These are phyloP conservation scores for Myriosclerotinia scirpicola DNA, from an alignment of 2,329 filamentous ascomycete genomes.

Conservation along the genomic window DNA sequence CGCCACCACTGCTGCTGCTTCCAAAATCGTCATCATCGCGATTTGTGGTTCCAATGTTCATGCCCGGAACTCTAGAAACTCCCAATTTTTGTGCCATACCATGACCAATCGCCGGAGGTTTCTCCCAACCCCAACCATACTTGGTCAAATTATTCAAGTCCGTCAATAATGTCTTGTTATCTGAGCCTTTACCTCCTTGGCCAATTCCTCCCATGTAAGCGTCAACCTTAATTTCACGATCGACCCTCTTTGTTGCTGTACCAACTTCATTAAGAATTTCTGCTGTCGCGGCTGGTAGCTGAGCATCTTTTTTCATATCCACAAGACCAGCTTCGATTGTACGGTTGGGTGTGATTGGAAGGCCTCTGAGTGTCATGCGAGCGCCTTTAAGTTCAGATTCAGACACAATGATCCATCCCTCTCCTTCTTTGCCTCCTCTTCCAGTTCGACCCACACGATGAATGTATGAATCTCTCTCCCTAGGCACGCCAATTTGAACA, in stretches of 20 bases:
- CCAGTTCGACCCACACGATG: conserved; percentile 76
- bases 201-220: conserved; percentile 36
- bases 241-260: conserved; percentile 37
- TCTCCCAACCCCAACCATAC: conserved; percentile 41
- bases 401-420: conserved; percentile 49
- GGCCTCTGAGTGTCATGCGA: conserved; percentile 32
- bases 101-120: conserved; percentile 35
- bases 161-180: neutral
- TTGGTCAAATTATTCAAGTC: conserved; percentile 38
- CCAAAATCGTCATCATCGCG: conserved; percentile 22
- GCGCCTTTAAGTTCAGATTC: conserved; percentile 30
- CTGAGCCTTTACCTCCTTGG: neutral
- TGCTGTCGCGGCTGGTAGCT: conserved; percentile 37
- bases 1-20: conserved; percentile 22
- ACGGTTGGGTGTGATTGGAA: conserved; percentile 38
- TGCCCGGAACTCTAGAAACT: conserved; percentile 28
- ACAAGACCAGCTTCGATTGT: conserved; percentile 34
- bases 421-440: conserved; percentile 70
- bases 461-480: conserved; percentile 68
- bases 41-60: conserved; percentile 28
- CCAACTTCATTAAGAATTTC: conserved; percentile 35
- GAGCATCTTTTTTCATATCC: conserved; percentile 41
- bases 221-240: conserved; percentile 31
- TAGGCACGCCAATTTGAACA: conserved; percentile 67
- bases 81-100: conserved; percentile 34